Conservation (phyloP, 352 stramenopile genomes). For the Globisporangium perplexum region DNA sequence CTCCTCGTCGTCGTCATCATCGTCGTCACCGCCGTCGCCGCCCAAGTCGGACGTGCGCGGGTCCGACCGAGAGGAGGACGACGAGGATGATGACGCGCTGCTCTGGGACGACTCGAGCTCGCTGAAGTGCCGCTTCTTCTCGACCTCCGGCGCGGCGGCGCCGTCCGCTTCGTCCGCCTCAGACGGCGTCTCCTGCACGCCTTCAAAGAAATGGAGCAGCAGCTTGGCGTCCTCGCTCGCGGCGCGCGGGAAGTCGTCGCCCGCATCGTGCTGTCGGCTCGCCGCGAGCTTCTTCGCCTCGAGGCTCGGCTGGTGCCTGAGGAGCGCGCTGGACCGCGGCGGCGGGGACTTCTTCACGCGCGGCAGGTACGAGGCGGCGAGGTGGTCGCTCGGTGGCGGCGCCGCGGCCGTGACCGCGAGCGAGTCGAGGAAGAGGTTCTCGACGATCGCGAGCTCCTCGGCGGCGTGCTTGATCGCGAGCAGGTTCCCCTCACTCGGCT, state of each 20-base stretch:
- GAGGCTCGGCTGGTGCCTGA: slow-evolving; percentile 10
- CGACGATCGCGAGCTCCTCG: slow-evolving; percentile 51
- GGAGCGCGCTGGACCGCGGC: slow-evolving; percentile 11
- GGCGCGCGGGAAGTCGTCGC: slow-evolving; percentile 5
- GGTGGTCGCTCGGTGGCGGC: neutral
- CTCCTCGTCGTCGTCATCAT: slow-evolving; percentile 3
- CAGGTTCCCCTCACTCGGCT: slow-evolving; percentile 53
- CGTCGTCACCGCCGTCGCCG: slow-evolving; percentile 3
- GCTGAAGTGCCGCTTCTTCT: slow-evolving; percentile 49
- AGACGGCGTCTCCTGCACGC: slow-evolving; percentile 22
- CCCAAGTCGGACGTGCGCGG: neutral
- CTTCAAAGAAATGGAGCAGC: slow-evolving; percentile 71
- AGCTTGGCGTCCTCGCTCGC: slow-evolving; percentile 72
- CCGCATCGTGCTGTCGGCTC: neutral
- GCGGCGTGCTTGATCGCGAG: slow-evolving; percentile 43
- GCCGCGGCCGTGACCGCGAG: slow-evolving; percentile 24
- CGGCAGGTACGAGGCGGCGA: neutral
- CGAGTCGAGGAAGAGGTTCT: slow-evolving; percentile 71
- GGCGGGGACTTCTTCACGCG: slow-evolving; percentile 11
- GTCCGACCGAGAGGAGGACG: neutral
- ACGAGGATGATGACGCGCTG: neutral
- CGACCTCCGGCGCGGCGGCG: neutral
- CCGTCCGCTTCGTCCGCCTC: neutral
- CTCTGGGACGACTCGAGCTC: slow-evolving; percentile 19
- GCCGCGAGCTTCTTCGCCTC: slow-evolving; percentile 18